These are phyloP conservation scores for Fusarium luffae DNA, from an alignment of 2,329 filamentous ascomycete genomes.

Conservation along the genomic window DNA sequence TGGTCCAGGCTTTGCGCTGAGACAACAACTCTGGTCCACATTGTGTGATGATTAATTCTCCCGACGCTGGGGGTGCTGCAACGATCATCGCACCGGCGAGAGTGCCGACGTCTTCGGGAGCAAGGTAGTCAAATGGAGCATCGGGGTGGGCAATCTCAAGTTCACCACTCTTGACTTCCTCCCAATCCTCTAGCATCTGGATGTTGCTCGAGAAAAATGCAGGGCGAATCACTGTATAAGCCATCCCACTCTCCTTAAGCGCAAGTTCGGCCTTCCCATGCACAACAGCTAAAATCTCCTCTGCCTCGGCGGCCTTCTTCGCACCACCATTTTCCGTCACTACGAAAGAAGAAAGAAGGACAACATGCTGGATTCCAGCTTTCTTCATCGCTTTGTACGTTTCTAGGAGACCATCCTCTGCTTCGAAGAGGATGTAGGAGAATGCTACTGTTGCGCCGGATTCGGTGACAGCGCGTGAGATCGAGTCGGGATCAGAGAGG, in stretches of 20 bases:
- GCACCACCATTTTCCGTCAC: slow-evolving; percentile 4
- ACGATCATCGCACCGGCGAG: slow-evolving; percentile 3
- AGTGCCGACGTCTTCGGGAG: slow-evolving; percentile 17
- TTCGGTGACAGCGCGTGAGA: slow-evolving; percentile 5
- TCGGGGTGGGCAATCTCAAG: not conserved
- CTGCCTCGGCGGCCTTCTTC: not conserved
- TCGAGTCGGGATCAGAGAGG: slow-evolving; percentile 11
- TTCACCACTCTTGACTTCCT: not conserved
- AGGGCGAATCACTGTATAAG: not conserved
- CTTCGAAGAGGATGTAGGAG: slow-evolving; percentile 14
- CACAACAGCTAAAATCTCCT: not conserved
- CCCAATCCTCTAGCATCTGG: slow-evolving; percentile 2
- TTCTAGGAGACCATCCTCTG: not conserved
- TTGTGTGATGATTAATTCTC: not conserved
- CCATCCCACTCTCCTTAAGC: not conserved
- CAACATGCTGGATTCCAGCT: slow-evolving; percentile 12
- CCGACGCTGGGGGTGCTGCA: not conserved
- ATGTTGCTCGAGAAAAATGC: slow-evolving; percentile 27
- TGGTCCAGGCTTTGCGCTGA: slow-evolving; percentile 2
- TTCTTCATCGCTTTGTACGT: slow-evolving; percentile 17
- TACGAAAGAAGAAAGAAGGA: slow-evolving; percentile 4
- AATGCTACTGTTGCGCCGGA: slow-evolving; percentile 20
- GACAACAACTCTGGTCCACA: slow-evolving; percentile 16
- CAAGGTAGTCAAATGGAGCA: slow-evolving; percentile 17
- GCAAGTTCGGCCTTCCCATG: slow-evolving; percentile 23